Base-by-base conservation (phyloP, 768 basidiomycete species). In the Mycena haematopus region DNA sequence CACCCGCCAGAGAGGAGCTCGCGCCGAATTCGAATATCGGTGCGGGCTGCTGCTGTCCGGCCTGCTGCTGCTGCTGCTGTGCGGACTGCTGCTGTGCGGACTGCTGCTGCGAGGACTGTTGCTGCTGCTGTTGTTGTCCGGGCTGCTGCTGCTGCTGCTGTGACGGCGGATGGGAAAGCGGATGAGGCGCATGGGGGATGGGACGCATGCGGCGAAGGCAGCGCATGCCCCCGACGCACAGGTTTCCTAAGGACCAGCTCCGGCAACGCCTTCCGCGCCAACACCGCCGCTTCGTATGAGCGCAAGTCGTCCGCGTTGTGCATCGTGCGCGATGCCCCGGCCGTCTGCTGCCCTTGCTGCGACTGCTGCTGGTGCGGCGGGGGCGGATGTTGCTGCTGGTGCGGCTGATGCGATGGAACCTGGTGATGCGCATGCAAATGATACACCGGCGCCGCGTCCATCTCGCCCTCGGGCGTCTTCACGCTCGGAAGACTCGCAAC, bases 251-350 rank as follows among this genome's bases (percentile, higher is more conserved):
- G n/a, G 45, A 57, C 56, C 44, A 67, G 46, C 59, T 67, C 66
- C 1, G 87, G 36, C 6, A 36, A 83, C 22, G 89, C 79, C 70
- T 82, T 87, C 54, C 89, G 79, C 33, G 91, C 90, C 56, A 91
- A 74, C 17, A 92, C 86, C 5, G 91, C 91, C 44, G 88, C 89
- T 70, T 91, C 88, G 60, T 93, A 93, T 59, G 84, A 84, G 61
- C 82, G 77, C 63, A 93, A 65, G 67, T 92, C 91, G 15, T 93
- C 91, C 45, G 78, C 70, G 40, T 78, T 76, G 55, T 84, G 80
- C 45, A 79, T 56, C 29, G 81, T 82, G 56, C 77, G 75, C 21
- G 31, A 4, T 42, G 74, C 71, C 44, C 72, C 19, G 33, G 10
- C 6, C 79, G 53, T 74, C 71, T 57, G 74, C 55, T 72, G 56